Evolutionary conservation across 2,329 filamentous ascomycete genomes (phyloP).

Genomic region (Paecilomyces niveus): DNA sequence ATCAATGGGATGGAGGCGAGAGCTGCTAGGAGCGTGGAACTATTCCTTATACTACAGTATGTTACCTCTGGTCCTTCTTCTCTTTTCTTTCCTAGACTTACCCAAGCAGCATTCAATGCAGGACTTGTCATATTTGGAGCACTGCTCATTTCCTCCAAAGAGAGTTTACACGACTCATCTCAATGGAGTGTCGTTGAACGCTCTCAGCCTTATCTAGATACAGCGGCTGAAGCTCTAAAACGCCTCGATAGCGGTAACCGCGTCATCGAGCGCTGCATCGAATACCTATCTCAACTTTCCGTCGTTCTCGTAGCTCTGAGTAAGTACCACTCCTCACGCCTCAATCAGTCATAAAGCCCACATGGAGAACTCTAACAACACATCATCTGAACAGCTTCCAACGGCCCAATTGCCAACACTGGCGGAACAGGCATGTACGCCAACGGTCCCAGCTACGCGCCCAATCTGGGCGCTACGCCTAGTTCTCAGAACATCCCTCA

Average conservation of each 20-base stretch:
- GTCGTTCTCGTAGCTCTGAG: slow-evolving; percentile 4
- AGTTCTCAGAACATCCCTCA: neutral
- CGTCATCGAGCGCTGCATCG: slow-evolving; percentile 22
- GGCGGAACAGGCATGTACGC: neutral
- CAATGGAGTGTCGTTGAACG: slow-evolving; percentile 6
- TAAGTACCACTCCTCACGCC: neutral
- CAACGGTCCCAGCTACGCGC: neutral
- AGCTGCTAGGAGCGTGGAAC: slow-evolving; percentile 25
- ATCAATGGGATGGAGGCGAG: slow-evolving; percentile 11
- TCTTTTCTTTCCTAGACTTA: neutral
- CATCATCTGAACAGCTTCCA: neutral
- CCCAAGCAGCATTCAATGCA: slow-evolving; percentile 22
- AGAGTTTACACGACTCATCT: slow-evolving; percentile 3
- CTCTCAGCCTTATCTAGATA: slow-evolving; percentile 9
- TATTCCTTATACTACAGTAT: slow-evolving; percentile 28
- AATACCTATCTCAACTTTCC: slow-evolving; percentile 13
- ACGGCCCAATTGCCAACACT: neutral
- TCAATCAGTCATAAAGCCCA: neutral
- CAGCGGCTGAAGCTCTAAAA: slow-evolving; percentile 15
- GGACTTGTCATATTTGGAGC: slow-evolving; percentile 26
- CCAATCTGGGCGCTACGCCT: neutral
- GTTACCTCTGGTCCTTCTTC: neutral
- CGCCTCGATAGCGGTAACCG: slow-evolving; percentile 22
- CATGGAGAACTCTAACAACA: neutral
- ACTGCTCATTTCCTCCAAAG: slow-evolving; percentile 13